Percentiles rank a stretch among this genome's conserved stretches.
These are phyloP conservation scores for Strobilomyces confusus DNA, from an alignment of 768 basidiomycete species.

Conservation along the genomic window DNA sequence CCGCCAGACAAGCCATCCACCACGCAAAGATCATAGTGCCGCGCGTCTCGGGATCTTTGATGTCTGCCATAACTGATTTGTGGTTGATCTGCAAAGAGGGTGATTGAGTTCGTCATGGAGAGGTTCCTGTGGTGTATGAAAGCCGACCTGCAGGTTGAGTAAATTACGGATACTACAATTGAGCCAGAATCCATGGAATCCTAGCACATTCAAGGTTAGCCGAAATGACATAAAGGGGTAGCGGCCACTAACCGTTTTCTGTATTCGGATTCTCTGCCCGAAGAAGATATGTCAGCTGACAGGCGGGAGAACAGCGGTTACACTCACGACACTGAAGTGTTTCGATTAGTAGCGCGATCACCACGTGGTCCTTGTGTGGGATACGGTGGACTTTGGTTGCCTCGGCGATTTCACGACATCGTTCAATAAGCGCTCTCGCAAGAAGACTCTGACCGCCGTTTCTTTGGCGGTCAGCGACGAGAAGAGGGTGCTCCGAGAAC, in stretches of 20 bases:
- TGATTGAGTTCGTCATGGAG: conserved; percentile 6
- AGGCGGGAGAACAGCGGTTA: background rate
- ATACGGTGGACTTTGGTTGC: conserved; percentile 81
- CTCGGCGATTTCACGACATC: conserved; percentile 85
- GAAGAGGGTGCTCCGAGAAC: conserved; percentile 86
- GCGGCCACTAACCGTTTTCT: conserved; percentile 51
- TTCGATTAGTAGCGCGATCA: conserved; percentile 78
- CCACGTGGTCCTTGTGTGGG: conserved; percentile 74
- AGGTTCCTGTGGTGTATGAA: conserved; percentile 11
- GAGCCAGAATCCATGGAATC: conserved; percentile 84
- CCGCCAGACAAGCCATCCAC: conserved; percentile 88
- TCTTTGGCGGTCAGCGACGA: conserved; percentile 72
- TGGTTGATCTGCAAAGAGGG: conserved; percentile 64
- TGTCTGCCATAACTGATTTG: conserved; percentile 70
- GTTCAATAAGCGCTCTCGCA: conserved; percentile 71
- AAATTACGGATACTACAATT: conserved; percentile 74
- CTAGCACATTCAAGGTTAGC: conserved; percentile 36
- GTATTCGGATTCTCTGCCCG: conserved; percentile 66
- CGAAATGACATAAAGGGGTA: conserved; percentile 13
- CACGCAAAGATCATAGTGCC: conserved; percentile 89
- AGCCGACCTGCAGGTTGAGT: conserved; percentile 63
- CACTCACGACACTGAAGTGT: conserved; percentile 83
- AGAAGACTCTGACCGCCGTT: conserved; percentile 71
- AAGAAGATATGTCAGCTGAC: conserved; percentile 3
- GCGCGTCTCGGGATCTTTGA: conserved; percentile 69